These are phyloP conservation scores for Fusarium burgessii DNA, from an alignment of 2,329 filamentous ascomycete genomes.

Conservation along the genomic window DNA sequence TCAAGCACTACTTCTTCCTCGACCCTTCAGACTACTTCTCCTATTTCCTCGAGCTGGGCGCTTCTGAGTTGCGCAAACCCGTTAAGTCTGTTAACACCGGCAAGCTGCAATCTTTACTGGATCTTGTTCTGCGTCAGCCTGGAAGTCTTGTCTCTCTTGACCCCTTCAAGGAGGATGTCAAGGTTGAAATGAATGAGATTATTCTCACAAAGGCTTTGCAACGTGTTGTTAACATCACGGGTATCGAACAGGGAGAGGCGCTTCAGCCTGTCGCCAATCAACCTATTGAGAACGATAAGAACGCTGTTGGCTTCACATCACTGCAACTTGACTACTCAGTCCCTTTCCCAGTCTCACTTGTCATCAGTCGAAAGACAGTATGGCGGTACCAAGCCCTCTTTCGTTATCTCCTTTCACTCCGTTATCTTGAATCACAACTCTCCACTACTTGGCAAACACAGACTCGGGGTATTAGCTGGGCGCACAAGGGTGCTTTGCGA, in stretches of 20 bases:
- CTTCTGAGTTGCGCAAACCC: constrained; percentile 90
- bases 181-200: constrained; percentile 96
- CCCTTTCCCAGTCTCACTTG: constrained; percentile 93
- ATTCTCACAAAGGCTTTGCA: constrained; percentile 94
- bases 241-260: constrained; percentile 89
- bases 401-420: constrained; percentile 89
- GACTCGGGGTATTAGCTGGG: constrained; percentile 83
- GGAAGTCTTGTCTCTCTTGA: constrained; percentile 94
- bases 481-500: constrained; percentile 78
- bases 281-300: constrained; percentile 82
- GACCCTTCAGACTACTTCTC: constrained; percentile 98
- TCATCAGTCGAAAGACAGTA: constrained; percentile 96
- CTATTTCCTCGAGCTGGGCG: constrained; percentile 93
- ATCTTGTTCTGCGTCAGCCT: constrained; percentile 94
- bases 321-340: constrained; percentile 94
- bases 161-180: constrained; percentile 98
- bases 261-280: constrained; percentile 78
- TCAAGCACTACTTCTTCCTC: constrained; percentile 99
- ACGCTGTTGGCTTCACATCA: constrained; percentile 90
- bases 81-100: constrained; percentile 89
- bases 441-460: constrained; percentile 92
- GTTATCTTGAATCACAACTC: constrained; percentile 88
- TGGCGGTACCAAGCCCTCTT: constrained; percentile 97
- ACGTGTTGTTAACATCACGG: constrained; percentile 95
- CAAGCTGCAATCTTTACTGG: constrained; percentile 95